Percentiles rank a stretch among this genome's conserved stretches.
phyloP scores from a whole-genome alignment of 768 basidiomycete species.

The Clitopilus hobsonii region DNA sequence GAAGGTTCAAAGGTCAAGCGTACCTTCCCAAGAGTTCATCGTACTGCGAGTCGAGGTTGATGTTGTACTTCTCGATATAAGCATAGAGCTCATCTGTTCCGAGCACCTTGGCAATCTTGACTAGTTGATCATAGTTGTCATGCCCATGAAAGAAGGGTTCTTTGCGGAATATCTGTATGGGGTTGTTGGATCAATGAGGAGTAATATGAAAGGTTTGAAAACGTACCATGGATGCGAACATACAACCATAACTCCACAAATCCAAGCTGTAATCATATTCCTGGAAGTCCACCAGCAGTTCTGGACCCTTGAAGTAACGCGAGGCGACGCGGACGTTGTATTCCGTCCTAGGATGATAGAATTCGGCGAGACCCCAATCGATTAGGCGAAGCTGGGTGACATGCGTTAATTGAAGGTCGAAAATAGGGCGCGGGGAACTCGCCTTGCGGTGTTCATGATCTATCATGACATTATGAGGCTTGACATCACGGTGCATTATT shows the following conservation, averaged over 20 bases:
- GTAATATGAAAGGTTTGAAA: conserved; percentile 3
- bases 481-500: conserved; percentile 98
- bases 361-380: conserved; percentile 98
- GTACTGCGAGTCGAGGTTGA: conserved; percentile 92
- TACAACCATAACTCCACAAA: conserved; percentile 99
- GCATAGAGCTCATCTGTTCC: conserved; percentile 93
- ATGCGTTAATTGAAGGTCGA: conserved; percentile 2
- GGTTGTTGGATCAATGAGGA: conserved; percentile 4
- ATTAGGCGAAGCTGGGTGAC: conserved; percentile 78
- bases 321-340: conserved; percentile 98
- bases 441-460: conserved; percentile 97
- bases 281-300: conserved; percentile 95
- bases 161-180: conserved; percentile 88
- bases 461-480: conserved; percentile 99
- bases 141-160: conserved; percentile 99
- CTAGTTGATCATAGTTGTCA: conserved; percentile 97
- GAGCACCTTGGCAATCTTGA: conserved; percentile 96
- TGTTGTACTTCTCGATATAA: conserved; percentile 94
- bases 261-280: conserved; percentile 98
- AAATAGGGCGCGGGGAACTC: conserved; percentile 13
- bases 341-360: conserved; percentile 96
- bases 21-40: conserved; percentile 90
- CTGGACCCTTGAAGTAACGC: conserved; percentile 97
- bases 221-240: conserved; percentile 95
- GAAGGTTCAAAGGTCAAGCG: conserved; percentile 10